Percentiles rank a stretch among this genome's conserved stretches.
phyloP scores from a whole-genome alignment of 805 yeast genomes.

The Clavispora asparagi region DNA sequence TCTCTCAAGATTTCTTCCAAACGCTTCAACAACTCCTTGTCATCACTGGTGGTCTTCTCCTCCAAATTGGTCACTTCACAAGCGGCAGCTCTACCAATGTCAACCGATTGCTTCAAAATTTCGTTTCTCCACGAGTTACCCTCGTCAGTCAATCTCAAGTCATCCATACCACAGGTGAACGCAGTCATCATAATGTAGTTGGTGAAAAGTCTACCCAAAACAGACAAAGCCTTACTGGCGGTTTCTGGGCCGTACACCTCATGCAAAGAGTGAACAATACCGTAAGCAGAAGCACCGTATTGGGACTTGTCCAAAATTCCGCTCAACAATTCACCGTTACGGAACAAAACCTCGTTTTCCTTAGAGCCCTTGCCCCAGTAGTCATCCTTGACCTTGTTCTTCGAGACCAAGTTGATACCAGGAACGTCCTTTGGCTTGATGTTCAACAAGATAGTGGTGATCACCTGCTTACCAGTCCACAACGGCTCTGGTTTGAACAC shows the following conservation, averaged over 20 bases:
- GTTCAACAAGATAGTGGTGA: constrained; percentile 84
- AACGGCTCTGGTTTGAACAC: constrained; percentile 78
- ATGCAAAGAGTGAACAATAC: constrained; percentile 92
- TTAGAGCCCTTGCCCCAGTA: constrained; percentile 86
- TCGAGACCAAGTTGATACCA: constrained; percentile 79
- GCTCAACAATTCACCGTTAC: constrained; percentile 78
- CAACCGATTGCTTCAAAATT: constrained; percentile 69
- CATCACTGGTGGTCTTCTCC: constrained; percentile 37
- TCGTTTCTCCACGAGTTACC: constrained; percentile 89
- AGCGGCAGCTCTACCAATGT: constrained; percentile 88
- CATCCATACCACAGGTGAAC: constrained; percentile 99
- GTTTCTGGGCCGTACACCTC: constrained; percentile 90
- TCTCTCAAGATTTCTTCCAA: constrained; percentile 94
- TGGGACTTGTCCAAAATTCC: constrained; percentile 98
- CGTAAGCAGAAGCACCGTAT: constrained; percentile 96
- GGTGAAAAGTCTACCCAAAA: constrained; percentile 93
- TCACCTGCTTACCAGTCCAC: constrained; percentile 98
- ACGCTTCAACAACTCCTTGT: constrained; percentile 78
- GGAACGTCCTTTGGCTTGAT: constrained; percentile 85
- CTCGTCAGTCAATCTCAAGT: constrained; percentile 81
- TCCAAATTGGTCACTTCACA: constrained; percentile 87
- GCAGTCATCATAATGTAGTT: constrained; percentile 89
- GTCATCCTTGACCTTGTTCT: constrained; percentile 87
- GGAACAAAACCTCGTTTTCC: constrained; percentile 84
- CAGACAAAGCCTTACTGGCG: constrained; percentile 86